A percentile compares a stretch with the other conserved stretches of the same genome.
These are phyloP conservation scores for Hortaea werneckii DNA, from an alignment of 2,329 filamentous ascomycete genomes.

Conservation along the genomic window DNA sequence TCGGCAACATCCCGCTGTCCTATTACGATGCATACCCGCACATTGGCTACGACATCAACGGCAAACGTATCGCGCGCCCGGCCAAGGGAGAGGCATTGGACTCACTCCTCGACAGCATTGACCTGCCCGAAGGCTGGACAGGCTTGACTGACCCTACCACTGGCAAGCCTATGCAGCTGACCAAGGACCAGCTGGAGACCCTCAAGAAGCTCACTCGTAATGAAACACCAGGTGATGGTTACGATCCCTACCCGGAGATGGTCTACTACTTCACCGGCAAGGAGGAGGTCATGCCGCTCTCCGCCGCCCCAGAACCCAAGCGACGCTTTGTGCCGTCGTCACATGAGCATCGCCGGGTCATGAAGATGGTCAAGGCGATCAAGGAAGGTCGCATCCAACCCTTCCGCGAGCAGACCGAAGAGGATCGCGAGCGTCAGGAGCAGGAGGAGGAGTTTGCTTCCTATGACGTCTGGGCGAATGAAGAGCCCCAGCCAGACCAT, in stretches of 20 bases:
- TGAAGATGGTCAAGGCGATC: slow-evolving; percentile 95
- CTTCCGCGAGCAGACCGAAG: slow-evolving; percentile 67
- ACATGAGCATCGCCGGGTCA: slow-evolving; percentile 89
- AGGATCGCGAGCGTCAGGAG: slow-evolving; percentile 45
- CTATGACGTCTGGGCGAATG: slow-evolving; percentile 93
- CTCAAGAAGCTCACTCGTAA: slow-evolving; percentile 82
- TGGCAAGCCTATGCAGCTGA: slow-evolving; percentile 82
- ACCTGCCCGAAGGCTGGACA: slow-evolving; percentile 94
- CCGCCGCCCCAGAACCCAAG: slow-evolving; percentile 90
- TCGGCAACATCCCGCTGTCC: slow-evolving; percentile 83
- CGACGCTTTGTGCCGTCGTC: slow-evolving; percentile 91
- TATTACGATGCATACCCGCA: slow-evolving; percentile 98
- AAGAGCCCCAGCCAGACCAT: slow-evolving; percentile 71
- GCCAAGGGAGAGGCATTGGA: slow-evolving; percentile 90
- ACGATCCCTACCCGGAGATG: slow-evolving; percentile 86
- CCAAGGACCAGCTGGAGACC: slow-evolving; percentile 77
- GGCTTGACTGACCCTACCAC: slow-evolving; percentile 89
- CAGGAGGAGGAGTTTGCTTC: slow-evolving; percentile 60
- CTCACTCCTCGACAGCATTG: slow-evolving; percentile 88
- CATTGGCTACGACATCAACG: slow-evolving; percentile 97
- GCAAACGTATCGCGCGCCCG: slow-evolving; percentile 93
- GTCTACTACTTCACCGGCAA: slow-evolving; percentile 90
- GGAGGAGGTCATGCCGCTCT: slow-evolving; percentile 82
- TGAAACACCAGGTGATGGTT: slow-evolving; percentile 75
- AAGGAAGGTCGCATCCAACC: slow-evolving; percentile 88